Evolutionary conservation across 192 early-diverging fungal species (phyloP).

Genomic region (Powellomyces hirtus): DNA sequence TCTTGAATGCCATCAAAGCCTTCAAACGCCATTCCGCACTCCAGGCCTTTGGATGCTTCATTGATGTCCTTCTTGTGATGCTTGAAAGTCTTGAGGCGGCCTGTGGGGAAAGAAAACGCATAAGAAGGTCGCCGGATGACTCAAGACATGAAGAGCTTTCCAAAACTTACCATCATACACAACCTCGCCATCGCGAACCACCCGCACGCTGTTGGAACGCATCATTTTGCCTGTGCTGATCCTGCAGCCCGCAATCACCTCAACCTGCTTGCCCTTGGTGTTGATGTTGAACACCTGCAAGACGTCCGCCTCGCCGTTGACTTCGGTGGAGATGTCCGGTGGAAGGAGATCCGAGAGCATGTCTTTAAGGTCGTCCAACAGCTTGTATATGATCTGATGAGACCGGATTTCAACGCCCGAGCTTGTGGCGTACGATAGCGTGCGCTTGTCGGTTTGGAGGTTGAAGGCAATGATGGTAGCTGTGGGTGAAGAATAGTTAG

Average conservation of each 20-base stretch:
- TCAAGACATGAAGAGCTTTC: background rate
- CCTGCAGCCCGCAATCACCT: conserved; percentile 82
- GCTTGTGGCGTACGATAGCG: conserved; percentile 56
- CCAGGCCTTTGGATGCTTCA: conserved; percentile 90
- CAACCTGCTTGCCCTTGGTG: conserved; percentile 67
- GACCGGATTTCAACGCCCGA: conserved; percentile 64
- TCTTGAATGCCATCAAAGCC: conserved; percentile 73
- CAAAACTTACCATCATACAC: conserved; percentile 67
- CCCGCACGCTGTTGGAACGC: conserved; percentile 57
- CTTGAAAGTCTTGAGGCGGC: conserved; percentile 70
- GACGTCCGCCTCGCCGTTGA: conserved; percentile 86
- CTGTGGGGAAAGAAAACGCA: conserved; percentile 25
- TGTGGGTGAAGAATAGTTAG: too few species aligned
- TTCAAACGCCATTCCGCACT: conserved; percentile 92
- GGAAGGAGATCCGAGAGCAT: conserved; percentile 72
- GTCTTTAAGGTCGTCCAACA: conserved; percentile 88
- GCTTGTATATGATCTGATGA: conserved; percentile 86
- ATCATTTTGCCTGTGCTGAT: conserved; percentile 72
- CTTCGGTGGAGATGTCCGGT: conserved; percentile 70
- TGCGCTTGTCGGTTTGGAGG: conserved; percentile 77
- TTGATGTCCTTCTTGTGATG: conserved; percentile 86
- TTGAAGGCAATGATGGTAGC: conserved; percentile 84
- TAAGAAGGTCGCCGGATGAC: background rate
- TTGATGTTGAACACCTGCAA: conserved; percentile 82
- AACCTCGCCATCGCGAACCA: conserved; percentile 65